Conservation (phyloP, 352 stramenopile genomes). For the Globisporangium nunn region DNA sequence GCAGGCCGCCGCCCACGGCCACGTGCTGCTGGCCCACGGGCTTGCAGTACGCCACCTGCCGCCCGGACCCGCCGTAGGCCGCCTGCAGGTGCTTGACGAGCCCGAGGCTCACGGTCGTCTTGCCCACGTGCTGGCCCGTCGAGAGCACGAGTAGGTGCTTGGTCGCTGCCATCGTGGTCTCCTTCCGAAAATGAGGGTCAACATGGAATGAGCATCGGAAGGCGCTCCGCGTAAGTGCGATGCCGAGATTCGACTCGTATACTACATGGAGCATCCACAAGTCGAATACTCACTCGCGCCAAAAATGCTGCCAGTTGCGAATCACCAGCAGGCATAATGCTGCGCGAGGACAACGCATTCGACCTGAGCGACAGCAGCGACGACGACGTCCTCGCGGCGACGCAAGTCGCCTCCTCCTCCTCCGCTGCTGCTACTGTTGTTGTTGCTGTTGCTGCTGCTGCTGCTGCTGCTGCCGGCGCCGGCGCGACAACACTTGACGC, state of each 20-base stretch:
- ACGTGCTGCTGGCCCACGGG: conserved; percentile 94
- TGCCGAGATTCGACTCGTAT: neutral
- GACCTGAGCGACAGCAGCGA: conserved; percentile 5
- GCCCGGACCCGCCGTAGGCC: conserved; percentile 64
- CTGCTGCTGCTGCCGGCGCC: conserved; percentile 1
- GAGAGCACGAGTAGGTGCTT: conserved; percentile 82
- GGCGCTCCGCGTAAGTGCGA: neutral
- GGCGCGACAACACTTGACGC: conserved; percentile 2
- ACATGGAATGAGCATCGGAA: neutral
- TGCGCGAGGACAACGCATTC: neutral
- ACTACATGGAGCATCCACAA: neutral
- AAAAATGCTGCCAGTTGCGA: neutral
- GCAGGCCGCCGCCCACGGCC: conserved; percentile 66
- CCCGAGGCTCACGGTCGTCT: conserved; percentile 94
- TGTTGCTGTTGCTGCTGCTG: too few species aligned
- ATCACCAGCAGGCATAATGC: conserved; percentile 1
- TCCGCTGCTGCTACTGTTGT: too few species aligned
- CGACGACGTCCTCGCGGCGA: conserved; percentile 18
- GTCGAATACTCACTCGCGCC: neutral
- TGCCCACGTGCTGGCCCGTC: conserved; percentile 96
- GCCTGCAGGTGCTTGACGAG: conserved; percentile 92
- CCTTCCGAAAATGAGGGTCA: too few species aligned
- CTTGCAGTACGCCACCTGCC: conserved; percentile 91
- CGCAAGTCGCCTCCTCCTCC: conserved; percentile 14
- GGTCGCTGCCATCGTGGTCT: conserved; percentile 11